These are phyloP conservation scores for Linnemannia elongata DNA, from an alignment of 192 early-diverging fungal species.

Conservation along the genomic window DNA sequence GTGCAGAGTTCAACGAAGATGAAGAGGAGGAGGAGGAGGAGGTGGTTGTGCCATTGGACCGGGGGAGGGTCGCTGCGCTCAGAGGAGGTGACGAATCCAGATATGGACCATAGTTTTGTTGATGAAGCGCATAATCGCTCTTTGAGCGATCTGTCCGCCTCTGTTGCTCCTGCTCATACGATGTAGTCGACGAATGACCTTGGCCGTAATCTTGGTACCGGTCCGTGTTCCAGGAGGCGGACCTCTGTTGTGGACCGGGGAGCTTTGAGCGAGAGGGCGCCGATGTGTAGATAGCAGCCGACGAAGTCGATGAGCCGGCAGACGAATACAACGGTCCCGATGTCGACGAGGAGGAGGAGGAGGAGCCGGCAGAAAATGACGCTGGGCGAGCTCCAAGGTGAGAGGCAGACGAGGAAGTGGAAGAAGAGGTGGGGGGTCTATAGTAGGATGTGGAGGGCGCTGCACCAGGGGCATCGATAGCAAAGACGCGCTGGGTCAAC, in stretches of 20 bases:
- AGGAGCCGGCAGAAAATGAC: conserved; percentile 23
- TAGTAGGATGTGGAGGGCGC: not conserved
- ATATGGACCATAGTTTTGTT: conserved; percentile 52
- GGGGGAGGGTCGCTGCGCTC: conserved; percentile 12
- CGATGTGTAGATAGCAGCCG: conserved; percentile 10
- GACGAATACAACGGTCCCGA: conserved; percentile 11
- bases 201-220: conserved; percentile 33
- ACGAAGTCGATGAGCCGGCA: not conserved
- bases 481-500: not conserved
- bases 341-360: conserved; percentile 12
- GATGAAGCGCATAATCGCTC: conserved; percentile 55
- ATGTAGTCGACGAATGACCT: not conserved
- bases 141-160: conserved; percentile 40
- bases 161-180: conserved; percentile 27
- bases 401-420: conserved; percentile 16
- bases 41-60: not conserved
- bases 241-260: conserved; percentile 28
- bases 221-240: conserved; percentile 47
- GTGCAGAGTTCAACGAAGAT: conserved; percentile 7
- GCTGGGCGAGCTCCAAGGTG: conserved; percentile 26
- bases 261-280: conserved; percentile 15
- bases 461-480: not conserved
- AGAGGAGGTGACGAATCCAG: conserved; percentile 24
- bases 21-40: not conserved
- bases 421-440: not conserved